phyloP scores from a whole-genome alignment of 2,329 filamentous ascomycete species.

The Aspergillus japonicus region DNA sequence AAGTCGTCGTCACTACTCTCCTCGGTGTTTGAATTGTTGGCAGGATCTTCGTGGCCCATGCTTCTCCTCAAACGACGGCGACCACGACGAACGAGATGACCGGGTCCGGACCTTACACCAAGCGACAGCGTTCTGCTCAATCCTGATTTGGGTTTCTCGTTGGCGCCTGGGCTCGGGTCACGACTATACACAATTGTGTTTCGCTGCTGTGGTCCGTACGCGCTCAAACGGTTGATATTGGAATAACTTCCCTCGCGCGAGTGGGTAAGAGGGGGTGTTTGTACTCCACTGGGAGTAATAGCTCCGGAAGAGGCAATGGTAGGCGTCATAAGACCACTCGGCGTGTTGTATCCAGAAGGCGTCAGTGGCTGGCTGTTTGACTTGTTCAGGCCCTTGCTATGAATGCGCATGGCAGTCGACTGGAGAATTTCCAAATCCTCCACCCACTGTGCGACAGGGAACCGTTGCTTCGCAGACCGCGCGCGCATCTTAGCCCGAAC shows the following conservation, averaged over 20 bases:
- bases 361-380: conserved; percentile 34
- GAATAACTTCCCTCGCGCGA: conserved; percentile 32
- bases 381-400: conserved; percentile 45
- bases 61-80: conserved; percentile 29
- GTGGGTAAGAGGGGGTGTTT: conserved; percentile 36
- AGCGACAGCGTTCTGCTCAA: conserved; percentile 41
- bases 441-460: conserved; percentile 67
- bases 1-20: conserved; percentile 41
- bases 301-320: conserved; percentile 41
- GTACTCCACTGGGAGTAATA: conserved; percentile 42
- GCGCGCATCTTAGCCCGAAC: conserved; percentile 64
- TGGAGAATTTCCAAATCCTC: conserved; percentile 64
- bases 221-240: conserved; percentile 32
- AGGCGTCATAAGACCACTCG: conserved; percentile 38
- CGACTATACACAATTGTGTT: conserved; percentile 42
- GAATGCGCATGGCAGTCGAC: conserved; percentile 58
- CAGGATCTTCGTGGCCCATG: conserved; percentile 31
- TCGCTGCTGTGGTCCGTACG: conserved; percentile 37
- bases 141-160: conserved; percentile 31
- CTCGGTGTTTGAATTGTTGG: conserved; percentile 30
- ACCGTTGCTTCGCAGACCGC: conserved; percentile 63
- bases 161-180: conserved; percentile 34
- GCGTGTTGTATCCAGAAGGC: conserved; percentile 45
- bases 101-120: conserved; percentile 42
- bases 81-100: conserved; percentile 33